A percentile compares a stretch with the other conserved stretches of the same genome.
Evolutionary conservation across 225 moss, liverwort and hornwort species (phyloP).

Genomic region (Straminergon stramineum): DNA sequence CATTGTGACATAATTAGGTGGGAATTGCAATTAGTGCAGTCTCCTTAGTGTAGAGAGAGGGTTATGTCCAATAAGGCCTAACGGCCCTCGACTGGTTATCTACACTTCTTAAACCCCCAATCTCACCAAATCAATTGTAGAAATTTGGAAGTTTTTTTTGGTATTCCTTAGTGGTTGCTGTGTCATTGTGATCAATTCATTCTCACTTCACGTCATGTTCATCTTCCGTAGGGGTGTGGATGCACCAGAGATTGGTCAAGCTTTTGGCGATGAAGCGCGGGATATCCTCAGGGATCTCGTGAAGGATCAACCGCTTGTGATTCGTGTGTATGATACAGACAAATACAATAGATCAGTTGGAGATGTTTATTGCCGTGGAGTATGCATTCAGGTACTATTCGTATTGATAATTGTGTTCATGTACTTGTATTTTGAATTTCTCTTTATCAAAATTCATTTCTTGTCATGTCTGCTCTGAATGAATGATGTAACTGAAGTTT

Average conservation of each 20-base stretch:
- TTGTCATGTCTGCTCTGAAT: background rate
- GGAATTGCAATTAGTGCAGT: background rate
- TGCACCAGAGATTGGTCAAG: conserved; percentile 36
- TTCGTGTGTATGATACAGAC: conserved; percentile 19
- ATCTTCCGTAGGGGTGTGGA: conserved; percentile 37
- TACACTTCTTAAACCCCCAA: background rate
- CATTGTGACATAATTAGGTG: background rate
- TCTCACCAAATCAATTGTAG: background rate
- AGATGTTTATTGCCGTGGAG: conserved; percentile 17
- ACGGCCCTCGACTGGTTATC: background rate
- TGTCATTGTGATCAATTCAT: background rate
- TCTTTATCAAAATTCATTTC: no score
- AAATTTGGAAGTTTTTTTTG: background rate
- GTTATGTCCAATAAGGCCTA: background rate
- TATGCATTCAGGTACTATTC: background rate
- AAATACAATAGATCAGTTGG: conserved; percentile 12
- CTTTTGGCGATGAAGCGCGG: conserved; percentile 23
- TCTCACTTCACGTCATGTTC: background rate
- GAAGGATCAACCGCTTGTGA: conserved; percentile 10
- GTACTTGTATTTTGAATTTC: background rate
- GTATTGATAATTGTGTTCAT: background rate
- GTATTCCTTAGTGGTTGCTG: background rate
- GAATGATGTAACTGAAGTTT: background rate
- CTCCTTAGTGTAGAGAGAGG: background rate
- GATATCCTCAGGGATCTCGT: conserved; percentile 12